phyloP scores from a whole-genome alignment of 225 moss, liverwort and hornwort genomes.

The Bryoerythrophyllum caledonicum region DNA sequence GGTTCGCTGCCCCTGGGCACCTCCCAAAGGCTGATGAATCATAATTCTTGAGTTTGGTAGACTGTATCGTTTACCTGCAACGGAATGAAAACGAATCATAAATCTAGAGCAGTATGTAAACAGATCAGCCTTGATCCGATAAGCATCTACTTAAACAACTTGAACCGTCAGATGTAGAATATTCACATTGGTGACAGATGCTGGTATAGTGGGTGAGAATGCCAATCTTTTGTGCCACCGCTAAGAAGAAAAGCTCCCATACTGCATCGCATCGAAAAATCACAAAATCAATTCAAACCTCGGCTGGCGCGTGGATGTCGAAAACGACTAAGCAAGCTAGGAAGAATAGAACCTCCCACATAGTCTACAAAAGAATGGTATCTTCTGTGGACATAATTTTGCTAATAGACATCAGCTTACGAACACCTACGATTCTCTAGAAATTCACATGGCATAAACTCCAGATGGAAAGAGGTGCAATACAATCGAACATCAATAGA shows the following conservation, averaged over 20 bases:
- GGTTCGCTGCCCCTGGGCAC: slow-evolving; percentile 99
- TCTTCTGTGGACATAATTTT: not conserved
- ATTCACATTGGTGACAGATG: too few species aligned
- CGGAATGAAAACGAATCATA: slow-evolving; percentile 6
- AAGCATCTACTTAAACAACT: too few species aligned
- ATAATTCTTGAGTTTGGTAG: slow-evolving; percentile 97
- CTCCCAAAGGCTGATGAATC: slow-evolving; percentile 99
- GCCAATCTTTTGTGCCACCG: slow-evolving; percentile 87
- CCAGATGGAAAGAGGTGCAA: not conserved
- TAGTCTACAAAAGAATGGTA: not conserved
- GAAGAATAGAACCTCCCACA: not conserved
- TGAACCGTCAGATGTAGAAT: too few species aligned
- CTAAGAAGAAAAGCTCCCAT: slow-evolving; percentile 99
- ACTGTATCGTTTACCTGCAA: slow-evolving; percentile 87
- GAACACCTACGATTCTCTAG: not conserved
- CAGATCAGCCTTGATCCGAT: too few species aligned
- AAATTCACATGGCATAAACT: not conserved
- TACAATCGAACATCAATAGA: not conserved
- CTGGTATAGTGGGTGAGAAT: not conserved
- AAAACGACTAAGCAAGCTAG: too few species aligned
- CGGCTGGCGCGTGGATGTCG: too few species aligned
- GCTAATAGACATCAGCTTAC: not conserved
- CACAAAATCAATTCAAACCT: not conserved
- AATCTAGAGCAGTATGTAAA: not conserved
- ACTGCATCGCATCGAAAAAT: slow-evolving; percentile 50